phyloP scores from a whole-genome alignment of 305 asterid species.

The Fraxinus ornus region DNA sequence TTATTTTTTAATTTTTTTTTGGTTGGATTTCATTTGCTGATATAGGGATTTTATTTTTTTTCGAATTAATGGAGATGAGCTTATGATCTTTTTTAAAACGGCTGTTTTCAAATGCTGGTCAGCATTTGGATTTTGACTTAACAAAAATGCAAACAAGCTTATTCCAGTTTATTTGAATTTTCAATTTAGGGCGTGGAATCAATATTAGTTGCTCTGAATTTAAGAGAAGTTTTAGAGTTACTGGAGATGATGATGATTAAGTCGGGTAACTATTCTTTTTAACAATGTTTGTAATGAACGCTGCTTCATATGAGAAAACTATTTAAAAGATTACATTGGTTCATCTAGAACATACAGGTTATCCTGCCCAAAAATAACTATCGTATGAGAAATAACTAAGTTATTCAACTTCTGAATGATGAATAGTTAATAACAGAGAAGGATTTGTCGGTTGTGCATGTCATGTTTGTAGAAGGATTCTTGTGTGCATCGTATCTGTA shows the following conservation, averaged over 20 bases:
- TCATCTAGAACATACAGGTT: background rate
- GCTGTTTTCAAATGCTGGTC: conserved; percentile 5
- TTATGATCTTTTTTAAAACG: background rate
- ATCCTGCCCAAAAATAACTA: background rate
- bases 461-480: background rate
- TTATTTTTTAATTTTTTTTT: background rate
- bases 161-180: background rate
- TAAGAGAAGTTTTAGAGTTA: background rate
- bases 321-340: background rate
- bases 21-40: background rate
- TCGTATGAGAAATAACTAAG: background rate
- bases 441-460: conserved; percentile 10
- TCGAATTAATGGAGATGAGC: background rate
- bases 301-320: background rate
- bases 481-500: conserved; percentile 5
- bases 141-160: background rate
- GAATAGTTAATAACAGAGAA: background rate
- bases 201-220: background rate
- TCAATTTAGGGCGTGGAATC: conserved; percentile 11
- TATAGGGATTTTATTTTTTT: background rate
- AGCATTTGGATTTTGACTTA: conserved; percentile 7
- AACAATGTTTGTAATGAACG: background rate
- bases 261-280: background rate
- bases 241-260: background rate
- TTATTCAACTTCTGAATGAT: background rate